Conservation (phyloP, 192 early-diverging fungal species). For the Gryganskiella cystojenkinii region DNA sequence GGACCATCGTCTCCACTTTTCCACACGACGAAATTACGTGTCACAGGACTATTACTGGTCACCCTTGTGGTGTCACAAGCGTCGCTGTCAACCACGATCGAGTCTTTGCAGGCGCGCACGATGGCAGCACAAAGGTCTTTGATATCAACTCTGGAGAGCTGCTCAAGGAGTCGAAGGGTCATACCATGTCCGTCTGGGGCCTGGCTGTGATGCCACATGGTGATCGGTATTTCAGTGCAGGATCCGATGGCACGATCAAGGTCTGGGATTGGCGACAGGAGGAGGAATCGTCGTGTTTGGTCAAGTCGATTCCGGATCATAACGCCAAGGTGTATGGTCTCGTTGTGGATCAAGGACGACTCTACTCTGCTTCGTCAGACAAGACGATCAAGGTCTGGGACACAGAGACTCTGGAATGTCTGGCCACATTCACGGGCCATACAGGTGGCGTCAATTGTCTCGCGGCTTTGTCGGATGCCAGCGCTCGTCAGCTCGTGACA, state of each 20-base stretch:
- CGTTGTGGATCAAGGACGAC: conserved; percentile 22
- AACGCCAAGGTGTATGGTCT: conserved; percentile 60
- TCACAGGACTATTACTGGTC: conserved; percentile 60
- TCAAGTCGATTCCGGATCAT: conserved; percentile 56
- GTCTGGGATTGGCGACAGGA: conserved; percentile 58
- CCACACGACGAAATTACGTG: conserved; percentile 66
- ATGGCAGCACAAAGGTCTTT: conserved; percentile 67
- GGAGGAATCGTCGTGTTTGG: conserved; percentile 20
- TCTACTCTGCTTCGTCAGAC: conserved; percentile 65
- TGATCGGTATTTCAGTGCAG: conserved; percentile 62
- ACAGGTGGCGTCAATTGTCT: conserved; percentile 64
- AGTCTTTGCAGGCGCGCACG: conserved; percentile 67
- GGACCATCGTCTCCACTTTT: conserved; percentile 52
- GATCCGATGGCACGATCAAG: conserved; percentile 67
- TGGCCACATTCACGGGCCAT: conserved; percentile 64
- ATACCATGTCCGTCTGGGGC: conserved; percentile 68
- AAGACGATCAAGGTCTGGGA: conserved; percentile 69
- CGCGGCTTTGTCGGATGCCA: conserved; percentile 49
- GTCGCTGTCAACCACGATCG: conserved; percentile 57
- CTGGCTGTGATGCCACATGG: conserved; percentile 55
- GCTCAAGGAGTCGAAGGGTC: conserved; percentile 53
- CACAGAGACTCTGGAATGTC: conserved; percentile 53
- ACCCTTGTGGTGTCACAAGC: conserved; percentile 66
- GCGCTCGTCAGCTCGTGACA: conserved; percentile 29
- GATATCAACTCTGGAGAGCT: conserved; percentile 61